phyloP scores from a whole-genome alignment of 176 grass and related monocot genomes.

The Metroxylon sagu region DNA sequence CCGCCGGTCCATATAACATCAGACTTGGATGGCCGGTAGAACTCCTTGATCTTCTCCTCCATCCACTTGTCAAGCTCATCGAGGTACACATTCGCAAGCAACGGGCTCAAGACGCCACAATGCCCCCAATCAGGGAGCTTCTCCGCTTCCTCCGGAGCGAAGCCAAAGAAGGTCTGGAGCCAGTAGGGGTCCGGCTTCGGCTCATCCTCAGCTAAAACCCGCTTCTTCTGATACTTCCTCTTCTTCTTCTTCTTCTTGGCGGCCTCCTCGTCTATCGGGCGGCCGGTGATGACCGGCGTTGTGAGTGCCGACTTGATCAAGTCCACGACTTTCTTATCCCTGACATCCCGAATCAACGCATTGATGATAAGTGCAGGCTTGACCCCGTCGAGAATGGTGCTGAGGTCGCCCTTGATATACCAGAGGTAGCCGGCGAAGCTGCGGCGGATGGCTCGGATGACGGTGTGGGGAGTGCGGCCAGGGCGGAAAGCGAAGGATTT shows the following conservation, averaged over 20 bases:
- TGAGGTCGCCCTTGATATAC: conserved; percentile 91
- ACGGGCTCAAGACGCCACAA: conserved; percentile 64
- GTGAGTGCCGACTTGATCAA: conserved; percentile 66
- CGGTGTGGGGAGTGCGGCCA: conserved; percentile 62
- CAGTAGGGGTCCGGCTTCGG: conserved; percentile 93
- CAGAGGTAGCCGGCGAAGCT: conserved; percentile 83
- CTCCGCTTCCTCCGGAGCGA: conserved; percentile 74
- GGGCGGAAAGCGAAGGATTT: conserved; percentile 92
- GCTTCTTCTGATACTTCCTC: conserved; percentile 92
- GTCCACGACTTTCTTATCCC: conserved; percentile 80
- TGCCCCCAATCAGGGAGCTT: conserved; percentile 82
- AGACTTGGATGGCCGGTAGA: conserved; percentile 72
- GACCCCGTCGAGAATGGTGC: conserved; percentile 61
- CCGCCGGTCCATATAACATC: conserved; percentile 58
- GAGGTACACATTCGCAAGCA: conserved; percentile 74
- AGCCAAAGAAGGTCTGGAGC: conserved; percentile 87
- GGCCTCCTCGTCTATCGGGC: conserved; percentile 31
- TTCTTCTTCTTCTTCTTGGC: conserved; percentile 71
- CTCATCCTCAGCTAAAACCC: conserved; percentile 78
- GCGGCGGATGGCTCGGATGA: conserved; percentile 69
- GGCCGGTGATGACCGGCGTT: conserved; percentile 40
- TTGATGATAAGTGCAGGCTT: conserved; percentile 61
- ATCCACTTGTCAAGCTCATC: conserved; percentile 94
- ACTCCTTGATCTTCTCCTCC: conserved; percentile 75
- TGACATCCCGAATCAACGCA: conserved; percentile 68